These are phyloP conservation scores for Rosa hybrid DNA, from an alignment of 331 rosid species.

Conservation along the genomic window DNA sequence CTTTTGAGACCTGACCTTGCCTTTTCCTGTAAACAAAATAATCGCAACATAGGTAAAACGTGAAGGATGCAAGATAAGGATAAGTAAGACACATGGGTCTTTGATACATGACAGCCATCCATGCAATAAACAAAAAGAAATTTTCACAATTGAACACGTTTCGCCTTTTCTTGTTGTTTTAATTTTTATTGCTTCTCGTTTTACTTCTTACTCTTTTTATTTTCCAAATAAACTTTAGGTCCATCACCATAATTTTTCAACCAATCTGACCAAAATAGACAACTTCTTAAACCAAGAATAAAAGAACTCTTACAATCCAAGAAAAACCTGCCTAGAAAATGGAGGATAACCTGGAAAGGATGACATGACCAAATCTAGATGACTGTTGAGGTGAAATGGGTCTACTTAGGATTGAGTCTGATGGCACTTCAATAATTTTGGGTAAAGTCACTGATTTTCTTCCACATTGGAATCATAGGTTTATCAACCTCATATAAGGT, in stretches of 20 bases:
- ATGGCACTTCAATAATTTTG: neutral
- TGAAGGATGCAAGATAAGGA: neutral
- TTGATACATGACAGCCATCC: neutral
- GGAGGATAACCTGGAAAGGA: neutral
- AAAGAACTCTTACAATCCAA: neutral
- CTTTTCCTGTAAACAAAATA: slow-evolving; percentile 51
- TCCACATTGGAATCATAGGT: neutral
- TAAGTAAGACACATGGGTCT: neutral
- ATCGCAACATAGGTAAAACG: slow-evolving; percentile 6
- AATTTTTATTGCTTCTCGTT: neutral
- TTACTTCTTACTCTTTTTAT: neutral
- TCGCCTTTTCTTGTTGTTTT: neutral
- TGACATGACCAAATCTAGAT: neutral
- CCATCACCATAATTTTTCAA: neutral
- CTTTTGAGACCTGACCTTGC: slow-evolving; percentile 49
- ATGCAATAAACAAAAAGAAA: neutral
- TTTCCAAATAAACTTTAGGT: neutral
- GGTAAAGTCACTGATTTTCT: neutral
- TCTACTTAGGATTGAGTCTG: neutral
- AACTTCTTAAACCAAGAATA: neutral
- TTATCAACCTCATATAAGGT: neutral
- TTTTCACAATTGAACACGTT: neutral
- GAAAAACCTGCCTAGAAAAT: neutral
- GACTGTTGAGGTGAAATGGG: neutral
- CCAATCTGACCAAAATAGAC: neutral